These are phyloP conservation scores for Trichoderma sp. DNA, from an alignment of 2,329 filamentous ascomycete genomes.

Conservation along the genomic window DNA sequence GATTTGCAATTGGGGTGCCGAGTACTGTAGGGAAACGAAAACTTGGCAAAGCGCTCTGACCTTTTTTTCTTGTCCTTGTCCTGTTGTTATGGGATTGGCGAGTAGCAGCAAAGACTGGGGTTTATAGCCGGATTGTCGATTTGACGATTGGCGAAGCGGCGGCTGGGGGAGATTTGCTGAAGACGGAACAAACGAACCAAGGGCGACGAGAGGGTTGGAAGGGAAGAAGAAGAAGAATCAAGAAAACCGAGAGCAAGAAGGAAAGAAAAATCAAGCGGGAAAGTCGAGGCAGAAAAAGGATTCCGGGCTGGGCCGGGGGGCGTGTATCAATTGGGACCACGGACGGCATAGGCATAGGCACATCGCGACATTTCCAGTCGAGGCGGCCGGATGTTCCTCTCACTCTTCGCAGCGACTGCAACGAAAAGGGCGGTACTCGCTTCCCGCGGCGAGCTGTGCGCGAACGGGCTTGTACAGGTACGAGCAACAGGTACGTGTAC, in stretches of 20 bases:
- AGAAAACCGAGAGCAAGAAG: neutral
- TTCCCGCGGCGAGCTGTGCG: neutral
- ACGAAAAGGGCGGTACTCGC: neutral
- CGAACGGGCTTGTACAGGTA: constrained; percentile 1
- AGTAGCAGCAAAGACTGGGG: constrained; percentile 4
- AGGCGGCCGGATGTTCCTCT: neutral
- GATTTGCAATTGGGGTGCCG: neutral
- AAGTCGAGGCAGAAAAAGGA: constrained; percentile 7
- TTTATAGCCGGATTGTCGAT: constrained; percentile 11
- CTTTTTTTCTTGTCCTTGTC: constrained; percentile 7
- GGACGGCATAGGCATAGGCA: neutral
- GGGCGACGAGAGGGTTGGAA: constrained; percentile 14
- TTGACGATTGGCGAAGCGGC: constrained; percentile 5
- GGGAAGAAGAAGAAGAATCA: constrained; percentile 1
- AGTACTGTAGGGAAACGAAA: neutral
- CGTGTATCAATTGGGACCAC: neutral
- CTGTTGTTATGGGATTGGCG: neutral
- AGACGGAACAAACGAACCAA: constrained; percentile 1
- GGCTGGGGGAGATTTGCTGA: neutral
- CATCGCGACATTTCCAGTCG: neutral
- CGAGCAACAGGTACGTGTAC: neutral
- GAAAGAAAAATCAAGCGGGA: neutral
- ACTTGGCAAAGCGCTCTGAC: constrained; percentile 11
- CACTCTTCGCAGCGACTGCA: neutral
- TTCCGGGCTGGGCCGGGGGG: constrained; percentile 3